Evolutionary conservation across 441 rosid species (phyloP).

Genomic region (Erysimum pusillum): DNA sequence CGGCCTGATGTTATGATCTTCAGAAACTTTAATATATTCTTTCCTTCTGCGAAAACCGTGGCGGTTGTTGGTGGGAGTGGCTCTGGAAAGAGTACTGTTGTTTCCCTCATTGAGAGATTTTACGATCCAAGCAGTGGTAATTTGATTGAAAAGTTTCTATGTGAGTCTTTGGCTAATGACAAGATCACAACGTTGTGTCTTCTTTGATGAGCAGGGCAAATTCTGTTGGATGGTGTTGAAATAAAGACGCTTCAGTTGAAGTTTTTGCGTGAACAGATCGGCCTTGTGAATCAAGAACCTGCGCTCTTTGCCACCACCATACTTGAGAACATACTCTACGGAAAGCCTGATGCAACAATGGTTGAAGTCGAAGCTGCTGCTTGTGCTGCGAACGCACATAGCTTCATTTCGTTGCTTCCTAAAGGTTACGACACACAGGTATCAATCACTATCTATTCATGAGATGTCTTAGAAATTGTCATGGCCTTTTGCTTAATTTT

Average conservation of each 20-base stretch:
- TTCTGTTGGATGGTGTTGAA: constrained; percentile 87
- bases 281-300: constrained; percentile 97
- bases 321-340: constrained; percentile 90
- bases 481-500: not conserved
- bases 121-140: constrained; percentile 87
- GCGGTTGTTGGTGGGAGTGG: constrained; percentile 99
- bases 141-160: no score
- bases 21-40: constrained; percentile 85
- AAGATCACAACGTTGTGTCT: constrained; percentile 28
- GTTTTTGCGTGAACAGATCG: constrained; percentile 92
- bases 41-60: constrained; percentile 93
- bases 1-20: constrained; percentile 94
- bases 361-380: constrained; percentile 95
- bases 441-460: constrained; percentile 10
- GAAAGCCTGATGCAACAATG: constrained; percentile 87
- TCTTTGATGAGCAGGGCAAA: constrained; percentile 71
- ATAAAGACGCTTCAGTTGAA: constrained; percentile 84
- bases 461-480: constrained; percentile 1
- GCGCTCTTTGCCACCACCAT: constrained; percentile 96
- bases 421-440: constrained; percentile 92
- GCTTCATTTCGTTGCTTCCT: constrained; percentile 93
- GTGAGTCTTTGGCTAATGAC: constrained; percentile 13
- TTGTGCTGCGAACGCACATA: constrained; percentile 91
- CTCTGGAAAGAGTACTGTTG: constrained; percentile 98
- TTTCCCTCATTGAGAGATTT: constrained; percentile 91